Percentiles rank a stretch among this genome's conserved stretches.
These are phyloP conservation scores for Phytophthora foliorum DNA, from an alignment of 352 stramenopile species.

Conservation along the genomic window DNA sequence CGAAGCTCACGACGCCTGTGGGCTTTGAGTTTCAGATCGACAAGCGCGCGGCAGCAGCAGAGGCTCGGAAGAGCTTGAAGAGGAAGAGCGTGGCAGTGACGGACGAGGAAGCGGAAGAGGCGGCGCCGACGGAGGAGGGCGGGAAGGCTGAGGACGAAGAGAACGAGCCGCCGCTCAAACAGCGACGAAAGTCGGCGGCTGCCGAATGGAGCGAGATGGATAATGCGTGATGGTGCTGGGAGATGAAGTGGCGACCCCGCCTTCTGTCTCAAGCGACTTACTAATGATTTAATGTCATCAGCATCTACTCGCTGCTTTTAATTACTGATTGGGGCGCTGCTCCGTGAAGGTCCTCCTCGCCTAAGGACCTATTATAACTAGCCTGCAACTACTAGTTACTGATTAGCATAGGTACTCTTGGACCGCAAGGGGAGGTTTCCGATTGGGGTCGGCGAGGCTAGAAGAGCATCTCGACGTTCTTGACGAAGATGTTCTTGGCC, in stretches of 20 bases:
- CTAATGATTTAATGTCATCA: conserved; percentile 42
- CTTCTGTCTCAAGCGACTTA: conserved; percentile 11
- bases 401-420: too few species aligned
- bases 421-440: too few species aligned
- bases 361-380: too few species aligned
- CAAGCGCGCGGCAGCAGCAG: conserved; percentile 57
- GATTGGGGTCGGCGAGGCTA: too few species aligned
- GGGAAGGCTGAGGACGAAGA: conserved; percentile 15
- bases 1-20: conserved; percentile 72
- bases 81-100: conserved; percentile 36
- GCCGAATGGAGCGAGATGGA: conserved; percentile 21
- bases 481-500: too few species aligned
- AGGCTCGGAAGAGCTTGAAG: conserved; percentile 39
- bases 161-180: conserved; percentile 30
- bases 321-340: too few species aligned
- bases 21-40: conserved; percentile 79
- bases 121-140: not conserved
- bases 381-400: too few species aligned
- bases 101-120: conserved; percentile 8
- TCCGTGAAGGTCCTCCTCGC: too few species aligned
- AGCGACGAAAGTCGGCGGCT: conserved; percentile 30
- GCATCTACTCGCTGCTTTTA: too few species aligned
- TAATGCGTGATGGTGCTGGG: conserved; percentile 7
- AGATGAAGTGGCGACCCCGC: conserved; percentile 8
- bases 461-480: too few species aligned